Conservation (phyloP, 1,284 basidiomycete species). For the Bondarzewia mesenterica region DNA sequence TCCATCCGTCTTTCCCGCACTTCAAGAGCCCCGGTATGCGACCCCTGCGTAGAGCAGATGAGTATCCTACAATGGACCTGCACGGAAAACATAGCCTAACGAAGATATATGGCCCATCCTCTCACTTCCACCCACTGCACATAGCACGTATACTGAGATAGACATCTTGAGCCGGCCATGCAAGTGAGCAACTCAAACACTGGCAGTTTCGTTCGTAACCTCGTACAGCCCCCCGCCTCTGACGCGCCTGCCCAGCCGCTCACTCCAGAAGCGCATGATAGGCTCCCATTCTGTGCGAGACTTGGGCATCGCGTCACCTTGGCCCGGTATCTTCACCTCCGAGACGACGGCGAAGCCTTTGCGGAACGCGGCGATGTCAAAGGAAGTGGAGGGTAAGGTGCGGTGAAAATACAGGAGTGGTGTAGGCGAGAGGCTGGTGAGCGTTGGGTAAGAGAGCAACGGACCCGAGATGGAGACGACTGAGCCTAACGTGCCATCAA, state of each 20-base stretch:
- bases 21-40: too few species aligned
- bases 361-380: constrained; percentile 39
- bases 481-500: constrained; percentile 43
- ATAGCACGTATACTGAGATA: too few species aligned
- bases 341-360: constrained; percentile 48
- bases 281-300: constrained; percentile 74
- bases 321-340: constrained; percentile 28
- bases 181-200: too few species aligned
- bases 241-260: constrained; percentile 46
- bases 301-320: constrained; percentile 60
- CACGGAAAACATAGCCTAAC: too few species aligned
- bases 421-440: constrained; percentile 45
- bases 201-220: constrained; percentile 47
- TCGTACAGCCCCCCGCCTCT: constrained; percentile 61
- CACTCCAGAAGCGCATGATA: constrained; percentile 84
- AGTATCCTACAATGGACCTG: too few species aligned
- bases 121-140: too few species aligned
- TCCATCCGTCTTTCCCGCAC: too few species aligned
- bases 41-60: too few species aligned
- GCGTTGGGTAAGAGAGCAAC: constrained; percentile 68
- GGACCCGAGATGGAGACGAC: constrained; percentile 65
- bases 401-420: constrained; percentile 61
- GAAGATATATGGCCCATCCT: too few species aligned
- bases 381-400: constrained; percentile 35
- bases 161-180: too few species aligned